phyloP scores from a whole-genome alignment of 345 rosid species.

The Syzygium oleosum region DNA sequence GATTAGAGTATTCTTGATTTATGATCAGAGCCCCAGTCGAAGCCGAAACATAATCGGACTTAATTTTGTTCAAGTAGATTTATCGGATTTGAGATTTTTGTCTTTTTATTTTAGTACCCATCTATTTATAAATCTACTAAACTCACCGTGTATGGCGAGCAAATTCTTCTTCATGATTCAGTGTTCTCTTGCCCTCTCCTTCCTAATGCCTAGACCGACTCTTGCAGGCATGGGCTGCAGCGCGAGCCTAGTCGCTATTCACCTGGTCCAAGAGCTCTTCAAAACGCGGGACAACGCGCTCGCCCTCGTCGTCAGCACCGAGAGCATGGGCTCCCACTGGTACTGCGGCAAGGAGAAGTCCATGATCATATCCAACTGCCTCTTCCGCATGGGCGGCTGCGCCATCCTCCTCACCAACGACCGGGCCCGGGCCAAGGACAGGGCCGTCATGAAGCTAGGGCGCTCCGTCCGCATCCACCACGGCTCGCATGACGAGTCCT shows the following conservation, averaged over 20 bases:
- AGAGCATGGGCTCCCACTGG: conserved; percentile 63
- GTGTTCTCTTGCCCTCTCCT: background rate
- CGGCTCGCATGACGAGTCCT: conserved; percentile 56
- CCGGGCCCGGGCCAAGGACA: conserved; percentile 17
- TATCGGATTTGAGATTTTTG: background rate
- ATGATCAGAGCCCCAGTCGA: background rate
- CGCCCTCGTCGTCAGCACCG: conserved; percentile 75
- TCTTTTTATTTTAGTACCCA: too few species aligned
- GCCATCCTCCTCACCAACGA: conserved; percentile 63
- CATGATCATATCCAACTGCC: conserved; percentile 68
- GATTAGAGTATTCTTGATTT: background rate
- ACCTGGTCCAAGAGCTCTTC: conserved; percentile 44
- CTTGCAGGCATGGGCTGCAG: conserved; percentile 68
- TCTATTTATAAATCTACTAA: too few species aligned
- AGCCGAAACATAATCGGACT: background rate
- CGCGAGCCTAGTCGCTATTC: conserved; percentile 53
- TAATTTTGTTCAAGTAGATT: background rate
- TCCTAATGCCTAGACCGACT: background rate
- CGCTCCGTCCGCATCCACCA: conserved; percentile 38
- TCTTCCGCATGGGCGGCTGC: conserved; percentile 69
- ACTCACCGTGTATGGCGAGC: too few species aligned
- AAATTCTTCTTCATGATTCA: background rate
- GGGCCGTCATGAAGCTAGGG: conserved; percentile 40
- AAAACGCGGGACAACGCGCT: conserved; percentile 23
- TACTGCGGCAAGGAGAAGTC: conserved; percentile 68